Evolutionary conservation across 306 rosid genomes (phyloP), one percentile per base, ranked within the genome.

Genomic region (Prunus salicina): DNA sequence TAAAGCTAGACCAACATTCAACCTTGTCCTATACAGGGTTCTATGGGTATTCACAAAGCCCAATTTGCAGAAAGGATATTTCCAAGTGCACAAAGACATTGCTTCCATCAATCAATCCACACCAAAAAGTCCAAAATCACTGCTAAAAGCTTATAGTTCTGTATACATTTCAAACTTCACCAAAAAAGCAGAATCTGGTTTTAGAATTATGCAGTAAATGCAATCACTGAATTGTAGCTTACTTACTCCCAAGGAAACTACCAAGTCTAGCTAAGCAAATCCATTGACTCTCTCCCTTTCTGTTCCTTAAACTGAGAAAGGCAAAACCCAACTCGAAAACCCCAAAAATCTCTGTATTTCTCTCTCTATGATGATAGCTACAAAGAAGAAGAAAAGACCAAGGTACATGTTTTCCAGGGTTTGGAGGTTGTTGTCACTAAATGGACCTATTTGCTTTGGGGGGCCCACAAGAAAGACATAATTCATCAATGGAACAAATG

Each of bases 1-100:
- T 15, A 81, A 45, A 49, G 93, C 88, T 69, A 75, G 91, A 82
- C 85, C 84, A 10, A 80, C 88, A 76, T 69, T 79, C 25, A 76
- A 82, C 84, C 89, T 69, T 69, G 85, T 51, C 76, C 58, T 87
- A 53, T 51, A 69, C 57, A 80, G 68, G 76, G 49, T 73, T 80
- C 80, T 89, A 34, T 80, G 85, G 12, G 78, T 67, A 75, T 79
- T 76, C 47, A 78, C 80, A 77, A 28, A 77, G 53, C 88, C 79
- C 27, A 82, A 70, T 73, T 79, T 71, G 57, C 75, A 87, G 22
- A 84, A 79, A n/a, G 82, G 88, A 78, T 78, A 82, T 65, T 69
- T 77, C 82, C 73, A 68, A 32, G 82, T 60, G 45, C 74, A 79
- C 66, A 73, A 80, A 83, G 87, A 51, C 88, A 82, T 87, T 53